phyloP scores from a whole-genome alignment of 495 filamentous ascomycete species.

The Neurospora africana region DNA sequence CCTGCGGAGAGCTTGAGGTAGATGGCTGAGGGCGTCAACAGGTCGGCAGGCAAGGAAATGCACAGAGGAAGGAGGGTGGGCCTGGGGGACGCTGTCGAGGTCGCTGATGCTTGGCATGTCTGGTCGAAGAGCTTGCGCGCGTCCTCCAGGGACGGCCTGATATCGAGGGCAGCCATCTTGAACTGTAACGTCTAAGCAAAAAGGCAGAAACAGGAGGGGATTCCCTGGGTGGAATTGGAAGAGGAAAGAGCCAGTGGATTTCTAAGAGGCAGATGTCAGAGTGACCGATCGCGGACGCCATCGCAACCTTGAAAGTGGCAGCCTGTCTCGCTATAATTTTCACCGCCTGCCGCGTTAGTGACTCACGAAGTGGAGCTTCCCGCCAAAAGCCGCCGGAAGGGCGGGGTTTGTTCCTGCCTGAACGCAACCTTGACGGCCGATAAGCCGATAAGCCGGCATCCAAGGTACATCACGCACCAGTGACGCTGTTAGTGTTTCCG shows the following conservation, averaged over 20 bases:
- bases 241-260: background rate
- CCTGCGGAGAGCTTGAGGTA: slow-evolving; percentile 67
- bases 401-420: background rate
- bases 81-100: slow-evolving; percentile 1
- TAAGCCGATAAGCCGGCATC: background rate
- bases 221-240: background rate
- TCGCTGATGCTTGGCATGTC: slow-evolving; percentile 8
- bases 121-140: slow-evolving; percentile 18
- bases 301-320: background rate
- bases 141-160: slow-evolving; percentile 15
- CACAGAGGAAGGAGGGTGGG: slow-evolving; percentile 80
- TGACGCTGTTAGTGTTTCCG: background rate
- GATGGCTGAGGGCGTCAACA: slow-evolving; percentile 81
- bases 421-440: background rate
- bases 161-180: slow-evolving; percentile 15
- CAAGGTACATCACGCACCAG: background rate
- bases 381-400: background rate
- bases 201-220: background rate
- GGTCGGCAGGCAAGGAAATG: slow-evolving; percentile 77
- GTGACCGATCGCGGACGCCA: background rate
- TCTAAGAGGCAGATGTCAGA: background rate
- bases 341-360: background rate
- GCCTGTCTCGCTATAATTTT: background rate
- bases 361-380: background rate
- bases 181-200: background rate